Conservation (phyloP, 345 rosid species). For the Geranium rotundifolium region DNA sequence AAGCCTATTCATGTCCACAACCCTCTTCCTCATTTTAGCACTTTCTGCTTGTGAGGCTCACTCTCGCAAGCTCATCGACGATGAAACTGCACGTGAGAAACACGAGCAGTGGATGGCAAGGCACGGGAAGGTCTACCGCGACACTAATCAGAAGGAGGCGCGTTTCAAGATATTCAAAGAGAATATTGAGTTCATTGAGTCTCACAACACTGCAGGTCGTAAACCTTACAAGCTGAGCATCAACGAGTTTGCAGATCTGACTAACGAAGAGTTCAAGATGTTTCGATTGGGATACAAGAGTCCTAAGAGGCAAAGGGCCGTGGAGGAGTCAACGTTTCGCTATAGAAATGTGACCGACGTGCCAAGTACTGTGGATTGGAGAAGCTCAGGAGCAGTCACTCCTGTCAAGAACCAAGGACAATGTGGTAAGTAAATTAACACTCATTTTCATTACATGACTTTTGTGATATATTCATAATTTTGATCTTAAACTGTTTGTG, state of each 20-base stretch:
- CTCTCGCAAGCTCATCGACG: constrained; percentile 10
- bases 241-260: constrained; percentile 32
- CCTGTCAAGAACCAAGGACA: constrained; percentile 27
- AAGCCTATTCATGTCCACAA: too few relatives aligned
- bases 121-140: constrained; percentile 9
- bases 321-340: constrained; percentile 8
- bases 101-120: constrained; percentile 21
- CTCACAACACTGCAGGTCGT: constrained; percentile 12
- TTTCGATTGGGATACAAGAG: constrained; percentile 22
- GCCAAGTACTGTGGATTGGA: constrained; percentile 31
- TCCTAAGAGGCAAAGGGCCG: neutral
- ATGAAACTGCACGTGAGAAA: constrained; percentile 5
- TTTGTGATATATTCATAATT: too few relatives aligned
- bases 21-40: constrained; percentile 6
- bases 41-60: neutral
- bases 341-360: constrained; percentile 17
- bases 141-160: constrained; percentile 9
- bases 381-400: constrained; percentile 35
- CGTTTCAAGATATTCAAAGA: constrained; percentile 15
- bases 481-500: neutral
- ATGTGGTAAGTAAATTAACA: constrained; percentile 27
- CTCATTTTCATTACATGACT: too few relatives aligned
- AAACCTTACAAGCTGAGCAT: constrained; percentile 25
- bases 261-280: constrained; percentile 28
- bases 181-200: constrained; percentile 13